Percentiles rank a stretch among this genome's conserved stretches.
These are phyloP conservation scores for Backusella circina DNA, from an alignment of 192 early-diverging fungal genomes.

Conservation along the genomic window DNA sequence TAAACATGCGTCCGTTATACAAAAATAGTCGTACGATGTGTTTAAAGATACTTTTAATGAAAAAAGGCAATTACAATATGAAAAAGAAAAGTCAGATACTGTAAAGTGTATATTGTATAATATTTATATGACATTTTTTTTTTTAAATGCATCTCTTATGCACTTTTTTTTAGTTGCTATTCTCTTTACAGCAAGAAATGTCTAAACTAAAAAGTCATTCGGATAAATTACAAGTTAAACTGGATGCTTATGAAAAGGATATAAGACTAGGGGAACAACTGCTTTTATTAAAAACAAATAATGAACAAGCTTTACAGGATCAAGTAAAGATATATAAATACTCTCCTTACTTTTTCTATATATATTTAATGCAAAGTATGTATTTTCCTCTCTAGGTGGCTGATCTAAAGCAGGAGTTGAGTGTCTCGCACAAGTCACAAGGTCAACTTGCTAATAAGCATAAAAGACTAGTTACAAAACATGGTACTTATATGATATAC, in stretches of 20 bases:
- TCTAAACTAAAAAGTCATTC: conserved; percentile 1
- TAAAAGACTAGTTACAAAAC: neutral
- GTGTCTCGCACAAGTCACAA: neutral
- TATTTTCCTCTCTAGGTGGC: neutral
- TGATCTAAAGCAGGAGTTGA: conserved; percentile 6
- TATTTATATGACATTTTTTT: too few relatives aligned
- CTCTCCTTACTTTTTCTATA: neutral
- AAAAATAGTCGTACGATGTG: neutral
- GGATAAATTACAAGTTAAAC: conserved; percentile 3
- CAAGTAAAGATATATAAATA: neutral
- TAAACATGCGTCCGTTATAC: neutral
- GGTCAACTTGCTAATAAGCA: neutral
- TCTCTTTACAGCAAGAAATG: neutral
- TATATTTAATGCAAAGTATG: neutral
- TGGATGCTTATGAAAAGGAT: neutral
- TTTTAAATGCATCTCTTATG: neutral
- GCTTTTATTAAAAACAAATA: neutral
- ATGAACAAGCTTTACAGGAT: neutral
- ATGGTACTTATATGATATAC: neutral
- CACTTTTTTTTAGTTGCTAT: neutral
- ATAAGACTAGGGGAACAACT: neutral
- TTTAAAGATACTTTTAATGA: conserved; percentile 7
- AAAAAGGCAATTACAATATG: neutral
- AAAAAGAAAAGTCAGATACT: neutral
- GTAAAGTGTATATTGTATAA: neutral